phyloP scores from a whole-genome alignment of 306 rosid genomes.

The Mimosa pudica region DNA sequence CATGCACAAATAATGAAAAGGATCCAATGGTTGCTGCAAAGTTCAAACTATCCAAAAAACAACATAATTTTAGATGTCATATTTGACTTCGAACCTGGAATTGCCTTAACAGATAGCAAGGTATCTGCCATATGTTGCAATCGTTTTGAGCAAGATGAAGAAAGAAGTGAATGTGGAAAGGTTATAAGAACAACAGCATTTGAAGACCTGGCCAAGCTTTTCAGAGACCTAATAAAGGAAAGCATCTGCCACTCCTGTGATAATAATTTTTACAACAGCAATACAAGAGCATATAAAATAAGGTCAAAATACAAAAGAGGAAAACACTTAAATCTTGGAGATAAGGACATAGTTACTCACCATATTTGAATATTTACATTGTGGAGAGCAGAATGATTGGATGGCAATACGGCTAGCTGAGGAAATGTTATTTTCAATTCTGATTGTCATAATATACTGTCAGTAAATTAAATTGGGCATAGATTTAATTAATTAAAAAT shows the following conservation, averaged over 20 bases:
- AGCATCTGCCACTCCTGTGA: constrained; percentile 92
- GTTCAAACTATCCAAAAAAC: background rate
- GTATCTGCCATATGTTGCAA: constrained; percentile 95
- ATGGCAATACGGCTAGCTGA: constrained; percentile 76
- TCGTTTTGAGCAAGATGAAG: constrained; percentile 65
- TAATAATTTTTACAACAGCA: background rate
- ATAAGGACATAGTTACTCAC: constrained; percentile 46
- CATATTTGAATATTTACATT: constrained; percentile 67
- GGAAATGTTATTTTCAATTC: constrained; percentile 51
- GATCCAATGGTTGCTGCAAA: background rate
- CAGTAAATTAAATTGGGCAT: constrained; percentile 26
- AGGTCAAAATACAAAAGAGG: constrained; percentile 13
- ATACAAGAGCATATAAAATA: constrained; percentile 8
- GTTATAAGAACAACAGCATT: constrained; percentile 80
- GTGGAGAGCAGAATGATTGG: constrained; percentile 92
- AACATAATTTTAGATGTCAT: constrained; percentile 11
- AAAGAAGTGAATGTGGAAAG: constrained; percentile 72
- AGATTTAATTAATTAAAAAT: background rate
- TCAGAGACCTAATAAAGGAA: constrained; percentile 74
- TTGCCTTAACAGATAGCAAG: constrained; percentile 76
- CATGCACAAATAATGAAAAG: background rate
- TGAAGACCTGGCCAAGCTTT: constrained; percentile 64
- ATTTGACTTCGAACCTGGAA: constrained; percentile 66
- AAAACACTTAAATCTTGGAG: constrained; percentile 15
- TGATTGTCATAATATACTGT: constrained; percentile 34